phyloP scores from a whole-genome alignment of 2,329 filamentous ascomycete genomes.

The Fusarium guadeloupense region DNA sequence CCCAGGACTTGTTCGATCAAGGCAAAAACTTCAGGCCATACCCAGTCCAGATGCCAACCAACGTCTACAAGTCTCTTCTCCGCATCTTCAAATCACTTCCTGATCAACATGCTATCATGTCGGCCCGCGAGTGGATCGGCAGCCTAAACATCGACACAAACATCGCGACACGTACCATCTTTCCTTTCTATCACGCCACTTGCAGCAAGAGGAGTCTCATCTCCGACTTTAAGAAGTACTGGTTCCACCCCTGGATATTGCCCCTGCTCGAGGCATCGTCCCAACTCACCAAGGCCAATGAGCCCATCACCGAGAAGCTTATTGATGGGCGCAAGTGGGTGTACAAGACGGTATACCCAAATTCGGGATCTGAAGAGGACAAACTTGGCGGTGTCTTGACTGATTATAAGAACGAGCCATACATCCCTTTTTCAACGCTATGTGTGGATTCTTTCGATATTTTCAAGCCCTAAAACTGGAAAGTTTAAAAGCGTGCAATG shows the following conservation, averaged over 20 bases:
- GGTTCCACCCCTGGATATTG: constrained; percentile 50
- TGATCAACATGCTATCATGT: neutral
- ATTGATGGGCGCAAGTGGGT: constrained; percentile 48
- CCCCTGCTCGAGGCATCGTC: constrained; percentile 45
- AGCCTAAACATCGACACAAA: constrained; percentile 22
- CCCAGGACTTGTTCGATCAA: constrained; percentile 16
- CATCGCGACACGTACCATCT: constrained; percentile 48
- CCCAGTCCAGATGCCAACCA: constrained; percentile 24
- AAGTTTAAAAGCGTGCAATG: neutral
- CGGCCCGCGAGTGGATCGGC: constrained; percentile 26
- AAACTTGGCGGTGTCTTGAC: constrained; percentile 34
- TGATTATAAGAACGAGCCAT: constrained; percentile 28
- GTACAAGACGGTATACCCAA: constrained; percentile 25
- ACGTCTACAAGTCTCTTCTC: constrained; percentile 16
- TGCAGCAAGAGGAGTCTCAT: constrained; percentile 48
- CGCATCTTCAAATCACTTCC: constrained; percentile 19
- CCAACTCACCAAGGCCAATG: constrained; percentile 33
- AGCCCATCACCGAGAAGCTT: constrained; percentile 39
- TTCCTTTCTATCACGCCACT: constrained; percentile 52
- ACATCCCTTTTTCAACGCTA: constrained; percentile 18
- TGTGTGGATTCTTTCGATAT: constrained; percentile 13
- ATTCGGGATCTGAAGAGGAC: constrained; percentile 3
- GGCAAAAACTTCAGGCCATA: constrained; percentile 20
- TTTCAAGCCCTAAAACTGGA: neutral
- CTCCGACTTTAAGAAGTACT: constrained; percentile 48